Base-by-base conservation (phyloP, 768 basidiomycete species). In the Suillus luteus region DNA sequence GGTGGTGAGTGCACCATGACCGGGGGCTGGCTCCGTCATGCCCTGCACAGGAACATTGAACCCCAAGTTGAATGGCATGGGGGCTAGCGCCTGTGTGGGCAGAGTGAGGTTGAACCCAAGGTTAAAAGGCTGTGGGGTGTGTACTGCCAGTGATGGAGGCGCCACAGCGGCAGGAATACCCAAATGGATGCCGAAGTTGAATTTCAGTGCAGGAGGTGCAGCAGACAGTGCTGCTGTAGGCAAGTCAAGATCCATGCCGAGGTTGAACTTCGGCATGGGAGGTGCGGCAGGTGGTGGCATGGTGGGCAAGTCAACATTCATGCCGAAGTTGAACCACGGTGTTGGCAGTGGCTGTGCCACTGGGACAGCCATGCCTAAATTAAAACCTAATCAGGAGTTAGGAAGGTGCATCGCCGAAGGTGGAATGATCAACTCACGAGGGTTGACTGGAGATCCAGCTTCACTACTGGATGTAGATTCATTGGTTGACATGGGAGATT, bases 161-260 rank as follows among this genome's bases (percentile, higher is more conserved):
- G 0, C 19, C 3, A 44, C 5, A 3, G 43, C 9, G 1, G 8
- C 19, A 10, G 46, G n/a, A 11, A 46, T 22, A 10, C 15, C 12
- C n/a, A 46, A 46, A 19, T 46, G 4, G 3, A 46, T 46, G 44
- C n/a, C 44, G 3, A 46, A 46, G 44, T 46, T 10, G 22, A 46
- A 46, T 11, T n/a, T 46, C 5, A 1, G 15, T 5, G 0, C 22
- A 5, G n/a, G n/a, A 46, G 46, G 46, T 46, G 46, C 17, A 5
- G 15, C n/a, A 46, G n/a, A n/a, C 11, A 1, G 44, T 6, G 3
- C 44, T 0, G 0, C 4, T 0, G n/a, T n/a, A n/a, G 44, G 44
- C 14, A 46, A 19, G 9, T 43, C 7, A 7, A 43, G 2, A 19
- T 46, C 10, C 10, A 46, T 46, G 44, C n/a, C 44, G 3, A 46